phyloP scores from a whole-genome alignment of 202 grass and related monocot genomes.

The Digitaria exilis region DNA sequence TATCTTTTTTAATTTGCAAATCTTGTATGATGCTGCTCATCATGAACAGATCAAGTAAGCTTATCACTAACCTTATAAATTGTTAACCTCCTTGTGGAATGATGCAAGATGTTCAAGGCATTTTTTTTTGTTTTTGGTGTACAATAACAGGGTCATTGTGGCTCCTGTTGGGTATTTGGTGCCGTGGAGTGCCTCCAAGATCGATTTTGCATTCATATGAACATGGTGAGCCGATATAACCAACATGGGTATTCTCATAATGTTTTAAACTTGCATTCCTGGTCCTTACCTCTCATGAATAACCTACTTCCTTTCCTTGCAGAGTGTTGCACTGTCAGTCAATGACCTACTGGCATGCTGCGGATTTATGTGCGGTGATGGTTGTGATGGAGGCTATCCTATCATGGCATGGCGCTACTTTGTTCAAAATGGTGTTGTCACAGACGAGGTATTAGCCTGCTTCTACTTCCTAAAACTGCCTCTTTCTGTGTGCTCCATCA shows the following conservation, averaged over 20 bases:
- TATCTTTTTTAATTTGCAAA: not conserved
- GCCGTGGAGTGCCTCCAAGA: slow-evolving; percentile 90
- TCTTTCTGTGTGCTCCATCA: not conserved
- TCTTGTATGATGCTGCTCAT: slow-evolving; percentile 22
- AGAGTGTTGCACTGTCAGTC: slow-evolving; percentile 82
- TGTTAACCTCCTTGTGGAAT: not conserved
- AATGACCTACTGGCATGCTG: slow-evolving; percentile 94
- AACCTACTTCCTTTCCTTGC: slow-evolving; percentile 39
- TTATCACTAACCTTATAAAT: slow-evolving; percentile 9
- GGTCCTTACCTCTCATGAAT: slow-evolving; percentile 22
- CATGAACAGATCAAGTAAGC: slow-evolving; percentile 81
- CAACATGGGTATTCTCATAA: not conserved
- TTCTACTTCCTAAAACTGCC: not conserved
- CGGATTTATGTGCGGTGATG: slow-evolving; percentile 94
- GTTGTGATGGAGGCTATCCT: slow-evolving; percentile 95
- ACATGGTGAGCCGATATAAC: slow-evolving; percentile 46
- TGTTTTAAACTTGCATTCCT: slow-evolving; percentile 18
- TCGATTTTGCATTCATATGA: slow-evolving; percentile 89
- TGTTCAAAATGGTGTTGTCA: slow-evolving; percentile 75
- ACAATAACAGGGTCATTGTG: slow-evolving; percentile 77
- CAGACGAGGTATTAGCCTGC: slow-evolving; percentile 62
- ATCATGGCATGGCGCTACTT: slow-evolving; percentile 85
- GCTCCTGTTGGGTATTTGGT: slow-evolving; percentile 92
- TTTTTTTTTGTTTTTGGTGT: slow-evolving; percentile 1
- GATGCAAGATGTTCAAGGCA: not conserved